Evolutionary conservation across 2,329 filamentous ascomycete genomes (phyloP).

Genomic region (Mollisiaceae sp.): DNA sequence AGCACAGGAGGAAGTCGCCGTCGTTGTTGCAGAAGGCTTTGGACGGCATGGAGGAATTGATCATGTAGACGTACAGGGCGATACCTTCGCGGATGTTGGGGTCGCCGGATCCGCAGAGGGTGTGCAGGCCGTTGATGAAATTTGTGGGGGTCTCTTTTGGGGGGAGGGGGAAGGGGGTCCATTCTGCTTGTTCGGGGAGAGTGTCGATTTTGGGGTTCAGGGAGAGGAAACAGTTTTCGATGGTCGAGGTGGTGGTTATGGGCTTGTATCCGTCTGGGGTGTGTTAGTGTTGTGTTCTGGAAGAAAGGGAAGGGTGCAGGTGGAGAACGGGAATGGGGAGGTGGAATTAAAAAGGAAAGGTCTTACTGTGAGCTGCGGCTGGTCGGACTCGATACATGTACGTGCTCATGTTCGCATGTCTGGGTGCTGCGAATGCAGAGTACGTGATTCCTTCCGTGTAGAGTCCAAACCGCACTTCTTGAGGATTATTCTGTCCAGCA

Average conservation of each 20-base stretch:
- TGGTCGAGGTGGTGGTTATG: constrained; percentile 59
- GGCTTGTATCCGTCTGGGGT: constrained; percentile 55
- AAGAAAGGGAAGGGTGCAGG: not conserved
- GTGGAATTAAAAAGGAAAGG: constrained; percentile 23
- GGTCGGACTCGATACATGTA: constrained; percentile 52
- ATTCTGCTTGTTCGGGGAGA: constrained; percentile 53
- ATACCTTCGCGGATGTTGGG: constrained; percentile 54
- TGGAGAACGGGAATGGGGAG: constrained; percentile 36
- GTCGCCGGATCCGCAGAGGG: constrained; percentile 54
- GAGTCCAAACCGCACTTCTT: constrained; percentile 49
- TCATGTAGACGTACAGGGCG: constrained; percentile 54
- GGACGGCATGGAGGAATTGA: constrained; percentile 52
- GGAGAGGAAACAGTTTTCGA: constrained; percentile 71
- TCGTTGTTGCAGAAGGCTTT: constrained; percentile 59
- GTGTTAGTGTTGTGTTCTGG: constrained; percentile 53
- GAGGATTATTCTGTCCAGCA: constrained; percentile 49
- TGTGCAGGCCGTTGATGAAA: constrained; percentile 54
- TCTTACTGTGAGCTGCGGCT: constrained; percentile 48
- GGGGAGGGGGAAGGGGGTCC: constrained; percentile 50
- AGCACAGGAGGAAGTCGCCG: constrained; percentile 68
- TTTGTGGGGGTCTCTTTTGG: constrained; percentile 55
- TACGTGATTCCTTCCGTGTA: constrained; percentile 53
- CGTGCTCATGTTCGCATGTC: constrained; percentile 48
- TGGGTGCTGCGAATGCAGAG: constrained; percentile 49
- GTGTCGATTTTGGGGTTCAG: constrained; percentile 51